phyloP scores from a whole-genome alignment of 2,329 filamentous ascomycete species.

The Claviceps spartinae region DNA sequence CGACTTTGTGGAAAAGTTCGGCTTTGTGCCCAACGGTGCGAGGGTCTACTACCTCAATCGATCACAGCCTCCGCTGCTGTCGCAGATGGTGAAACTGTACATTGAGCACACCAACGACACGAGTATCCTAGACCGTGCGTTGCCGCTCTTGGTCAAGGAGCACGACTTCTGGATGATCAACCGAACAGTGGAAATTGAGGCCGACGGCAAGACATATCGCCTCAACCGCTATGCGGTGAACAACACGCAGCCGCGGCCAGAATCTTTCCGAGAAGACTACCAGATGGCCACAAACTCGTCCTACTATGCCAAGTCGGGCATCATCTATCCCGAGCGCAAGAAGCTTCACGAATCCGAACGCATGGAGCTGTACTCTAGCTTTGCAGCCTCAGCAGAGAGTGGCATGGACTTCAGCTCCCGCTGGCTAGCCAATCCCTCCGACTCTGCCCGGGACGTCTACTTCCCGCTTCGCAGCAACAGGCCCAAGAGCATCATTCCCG shows the following conservation, averaged over 20 bases:
- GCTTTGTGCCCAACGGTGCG: constrained; percentile 57
- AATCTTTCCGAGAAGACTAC: constrained; percentile 55
- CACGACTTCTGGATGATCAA: constrained; percentile 50
- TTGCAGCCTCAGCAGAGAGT: constrained; percentile 52
- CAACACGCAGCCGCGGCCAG: constrained; percentile 53
- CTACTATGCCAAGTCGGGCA: constrained; percentile 45
- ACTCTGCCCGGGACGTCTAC: constrained; percentile 45
- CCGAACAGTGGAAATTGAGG: constrained; percentile 39
- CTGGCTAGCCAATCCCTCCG: constrained; percentile 42
- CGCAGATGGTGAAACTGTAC: constrained; percentile 53
- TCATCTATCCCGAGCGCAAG: constrained; percentile 39
- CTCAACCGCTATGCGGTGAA: constrained; percentile 45
- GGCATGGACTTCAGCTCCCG: constrained; percentile 51
- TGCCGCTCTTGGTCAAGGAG: constrained; percentile 50
- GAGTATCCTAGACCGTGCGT: constrained; percentile 42
- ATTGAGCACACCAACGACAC: constrained; percentile 52
- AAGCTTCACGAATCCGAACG: constrained; percentile 39
- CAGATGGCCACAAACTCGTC: constrained; percentile 50
- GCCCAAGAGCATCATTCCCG: constrained; percentile 41
- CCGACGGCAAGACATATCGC: constrained; percentile 33
- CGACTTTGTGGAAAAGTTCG: constrained; percentile 49
- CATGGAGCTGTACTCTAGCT: constrained; percentile 42
- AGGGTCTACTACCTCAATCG: constrained; percentile 54
- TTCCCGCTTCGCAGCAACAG: constrained; percentile 54
- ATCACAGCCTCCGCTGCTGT: constrained; percentile 51